Conservation (phyloP, 305 asterid species). For the Fraxinus latifolia region DNA sequence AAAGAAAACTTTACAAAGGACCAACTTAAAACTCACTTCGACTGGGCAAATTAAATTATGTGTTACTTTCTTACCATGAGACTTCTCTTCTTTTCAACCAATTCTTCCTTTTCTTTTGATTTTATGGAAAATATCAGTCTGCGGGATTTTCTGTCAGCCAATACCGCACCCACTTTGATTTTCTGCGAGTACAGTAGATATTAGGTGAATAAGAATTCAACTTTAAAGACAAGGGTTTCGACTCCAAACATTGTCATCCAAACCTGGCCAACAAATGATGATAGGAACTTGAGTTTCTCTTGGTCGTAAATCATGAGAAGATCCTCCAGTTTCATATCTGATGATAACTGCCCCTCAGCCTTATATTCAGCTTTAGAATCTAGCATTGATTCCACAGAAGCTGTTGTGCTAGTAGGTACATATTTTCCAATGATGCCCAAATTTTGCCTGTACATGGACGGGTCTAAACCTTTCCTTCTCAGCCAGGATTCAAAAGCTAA, state of each 20-base stretch:
- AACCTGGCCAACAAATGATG: conserved; percentile 97
- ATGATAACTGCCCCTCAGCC: conserved; percentile 34
- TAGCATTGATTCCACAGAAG: conserved; percentile 36
- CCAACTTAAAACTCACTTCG: neutral
- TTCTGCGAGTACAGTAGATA: conserved; percentile 47
- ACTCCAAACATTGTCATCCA: conserved; percentile 27
- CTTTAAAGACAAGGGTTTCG: conserved; percentile 6
- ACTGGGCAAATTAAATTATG: neutral
- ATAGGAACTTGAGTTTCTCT: conserved; percentile 77
- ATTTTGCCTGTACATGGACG: conserved; percentile 71
- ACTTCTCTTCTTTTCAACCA: conserved; percentile 61
- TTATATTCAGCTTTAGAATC: conserved; percentile 36
- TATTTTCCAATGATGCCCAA: conserved; percentile 69
- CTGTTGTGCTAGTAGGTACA: conserved; percentile 46
- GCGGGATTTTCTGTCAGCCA: conserved; percentile 73
- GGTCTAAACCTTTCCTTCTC: conserved; percentile 83
- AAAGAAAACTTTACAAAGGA: neutral
- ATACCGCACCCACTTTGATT: conserved; percentile 57
- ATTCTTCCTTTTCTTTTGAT: conserved; percentile 77
- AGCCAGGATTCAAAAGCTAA: conserved; percentile 94
- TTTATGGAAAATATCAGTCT: conserved; percentile 70
- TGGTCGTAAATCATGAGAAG: conserved; percentile 77
- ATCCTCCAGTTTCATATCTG: conserved; percentile 85
- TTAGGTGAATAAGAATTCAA: conserved; percentile 12
- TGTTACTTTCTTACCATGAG: conserved; percentile 60